A percentile compares a stretch with the other conserved stretches of the same genome.
Conservation (phyloP, 495 filamentous ascomycete species). For the Podospora pseudopauciseta region DNA sequence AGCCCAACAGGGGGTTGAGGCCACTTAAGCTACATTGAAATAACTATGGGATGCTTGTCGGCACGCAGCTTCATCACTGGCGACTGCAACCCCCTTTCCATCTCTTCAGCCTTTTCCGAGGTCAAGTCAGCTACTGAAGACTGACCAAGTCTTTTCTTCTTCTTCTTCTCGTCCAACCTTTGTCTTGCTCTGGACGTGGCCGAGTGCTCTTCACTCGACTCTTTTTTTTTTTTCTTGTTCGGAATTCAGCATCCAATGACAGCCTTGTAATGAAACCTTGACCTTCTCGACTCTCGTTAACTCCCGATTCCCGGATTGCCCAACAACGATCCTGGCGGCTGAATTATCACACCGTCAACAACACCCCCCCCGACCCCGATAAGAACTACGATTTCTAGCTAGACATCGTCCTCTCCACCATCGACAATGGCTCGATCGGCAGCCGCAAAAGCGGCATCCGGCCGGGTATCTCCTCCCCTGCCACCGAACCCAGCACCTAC, state of each 20-base stretch:
- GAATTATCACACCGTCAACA: slow-evolving; percentile 4
- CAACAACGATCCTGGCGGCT: background rate
- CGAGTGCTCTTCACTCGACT: slow-evolving; percentile 2
- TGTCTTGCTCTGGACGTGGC: slow-evolving; percentile 1
- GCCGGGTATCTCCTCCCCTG: slow-evolving; percentile 28
- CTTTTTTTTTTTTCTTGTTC: slow-evolving; percentile 24
- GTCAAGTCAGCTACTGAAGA: slow-evolving; percentile 15
- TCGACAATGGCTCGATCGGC: slow-evolving; percentile 41
- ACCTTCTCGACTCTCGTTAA: slow-evolving; percentile 49
- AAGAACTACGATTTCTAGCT: slow-evolving; percentile 8
- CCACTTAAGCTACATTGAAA: slow-evolving; percentile 32
- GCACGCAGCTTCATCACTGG: slow-evolving; percentile 9
- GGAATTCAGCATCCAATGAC: slow-evolving; percentile 25
- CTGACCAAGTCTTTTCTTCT: slow-evolving; percentile 15
- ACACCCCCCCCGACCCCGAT: slow-evolving; percentile 8
- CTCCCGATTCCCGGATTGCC: slow-evolving; percentile 14
- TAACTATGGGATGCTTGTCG: slow-evolving; percentile 20
- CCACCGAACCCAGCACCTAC: slow-evolving; percentile 6
- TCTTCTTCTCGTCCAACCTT: slow-evolving; percentile 8
- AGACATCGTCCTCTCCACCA: slow-evolving; percentile 18
- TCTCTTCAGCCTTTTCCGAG: slow-evolving; percentile 10
- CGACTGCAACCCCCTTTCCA: slow-evolving; percentile 30
- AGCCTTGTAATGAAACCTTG: slow-evolving; percentile 43
- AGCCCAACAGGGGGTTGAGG: slow-evolving; percentile 27
- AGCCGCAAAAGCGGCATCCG: slow-evolving; percentile 40